Percentiles rank a stretch among this genome's conserved stretches.
These are phyloP conservation scores for Candida wancherniae DNA, from an alignment of 805 yeast genomes.

Conservation along the genomic window DNA sequence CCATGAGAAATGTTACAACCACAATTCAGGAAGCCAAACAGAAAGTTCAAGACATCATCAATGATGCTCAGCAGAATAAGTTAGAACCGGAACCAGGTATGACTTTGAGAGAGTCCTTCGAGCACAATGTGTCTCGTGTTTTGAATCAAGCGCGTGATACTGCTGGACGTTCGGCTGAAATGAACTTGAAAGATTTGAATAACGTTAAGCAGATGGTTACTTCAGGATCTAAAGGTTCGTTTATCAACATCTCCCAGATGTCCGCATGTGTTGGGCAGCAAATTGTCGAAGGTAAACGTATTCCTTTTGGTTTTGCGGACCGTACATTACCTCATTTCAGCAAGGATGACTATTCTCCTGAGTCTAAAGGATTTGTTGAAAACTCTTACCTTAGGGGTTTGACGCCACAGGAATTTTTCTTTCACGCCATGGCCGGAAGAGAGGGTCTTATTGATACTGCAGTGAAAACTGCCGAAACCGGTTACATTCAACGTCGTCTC, in stretches of 20 bases:
- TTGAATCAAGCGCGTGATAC: slow-evolving; percentile 98
- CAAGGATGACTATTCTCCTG: slow-evolving; percentile 97
- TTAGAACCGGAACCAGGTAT: slow-evolving; percentile 98
- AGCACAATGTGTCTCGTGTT: slow-evolving; percentile 92
- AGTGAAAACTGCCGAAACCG: slow-evolving; percentile 98
- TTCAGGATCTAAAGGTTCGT: slow-evolving; percentile 99
- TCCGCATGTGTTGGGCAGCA: slow-evolving; percentile 99
- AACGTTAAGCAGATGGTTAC: slow-evolving; percentile 99
- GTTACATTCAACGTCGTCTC: slow-evolving; percentile 96
- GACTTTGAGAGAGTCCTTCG: slow-evolving; percentile 98
- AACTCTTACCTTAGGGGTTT: slow-evolving; percentile 93
- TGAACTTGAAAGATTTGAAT: slow-evolving; percentile 87
- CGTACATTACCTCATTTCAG: slow-evolving; percentile 97
- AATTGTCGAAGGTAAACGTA: slow-evolving; percentile 99
- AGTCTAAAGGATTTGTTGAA: slow-evolving; percentile 95
- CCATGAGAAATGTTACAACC: slow-evolving; percentile 90
- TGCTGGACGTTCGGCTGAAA: slow-evolving; percentile 98
- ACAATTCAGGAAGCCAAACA: slow-evolving; percentile 91
- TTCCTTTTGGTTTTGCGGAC: slow-evolving; percentile 94
- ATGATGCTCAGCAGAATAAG: slow-evolving; percentile 84
- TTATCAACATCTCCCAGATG: slow-evolving; percentile 98
- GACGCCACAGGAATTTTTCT: slow-evolving; percentile 93
- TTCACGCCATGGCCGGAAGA: slow-evolving; percentile 99
- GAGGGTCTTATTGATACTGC: slow-evolving; percentile 99
- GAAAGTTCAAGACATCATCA: slow-evolving; percentile 89